These are phyloP conservation scores for Ophiognomonia clavigignenti-juglandacearum DNA, from an alignment of 2,329 filamentous ascomycete species.

Conservation along the genomic window DNA sequence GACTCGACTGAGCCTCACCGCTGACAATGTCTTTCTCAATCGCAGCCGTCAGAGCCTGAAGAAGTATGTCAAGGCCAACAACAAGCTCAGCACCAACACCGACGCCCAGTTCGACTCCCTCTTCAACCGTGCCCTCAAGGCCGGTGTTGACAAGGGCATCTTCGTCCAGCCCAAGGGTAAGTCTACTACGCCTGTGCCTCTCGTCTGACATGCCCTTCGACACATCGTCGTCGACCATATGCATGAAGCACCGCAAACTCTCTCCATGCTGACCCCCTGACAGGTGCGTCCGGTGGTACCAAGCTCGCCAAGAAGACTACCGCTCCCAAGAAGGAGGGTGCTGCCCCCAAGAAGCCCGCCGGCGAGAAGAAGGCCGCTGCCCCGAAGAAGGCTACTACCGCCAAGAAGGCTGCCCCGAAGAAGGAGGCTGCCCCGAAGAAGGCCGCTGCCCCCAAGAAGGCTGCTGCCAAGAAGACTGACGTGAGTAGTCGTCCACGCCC, in stretches of 20 bases:
- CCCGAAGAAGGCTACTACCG: conserved; percentile 33
- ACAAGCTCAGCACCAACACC: conserved; percentile 36
- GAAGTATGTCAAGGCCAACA: conserved; percentile 56
- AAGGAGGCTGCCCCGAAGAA: conserved; percentile 35
- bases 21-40: conserved; percentile 28
- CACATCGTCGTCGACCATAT: no score
- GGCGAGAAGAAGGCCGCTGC: conserved; percentile 22
- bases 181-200: conserved; percentile 26
- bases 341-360: conserved; percentile 26
- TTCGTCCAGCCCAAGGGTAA: conserved; percentile 89
- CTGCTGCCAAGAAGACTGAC: conserved; percentile 36
- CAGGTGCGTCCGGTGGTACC: conserved; percentile 80
- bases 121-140: conserved; percentile 81
- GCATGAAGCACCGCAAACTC: no score
- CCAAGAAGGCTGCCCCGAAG: conserved; percentile 26
- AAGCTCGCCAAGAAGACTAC: conserved; percentile 62
- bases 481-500: conserved; percentile 24
- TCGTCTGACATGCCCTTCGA: neutral
- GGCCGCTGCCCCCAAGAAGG: conserved; percentile 39
- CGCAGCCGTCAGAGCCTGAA: conserved; percentile 53
- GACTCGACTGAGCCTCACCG: neutral
- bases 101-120: conserved; percentile 62
- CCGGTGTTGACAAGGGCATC: conserved; percentile 78
- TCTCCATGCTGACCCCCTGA: neutral
- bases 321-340: conserved; percentile 29